These are phyloP conservation scores for Boletus mariae DNA, from an alignment of 1,284 basidiomycete genomes.

Conservation along the genomic window DNA sequence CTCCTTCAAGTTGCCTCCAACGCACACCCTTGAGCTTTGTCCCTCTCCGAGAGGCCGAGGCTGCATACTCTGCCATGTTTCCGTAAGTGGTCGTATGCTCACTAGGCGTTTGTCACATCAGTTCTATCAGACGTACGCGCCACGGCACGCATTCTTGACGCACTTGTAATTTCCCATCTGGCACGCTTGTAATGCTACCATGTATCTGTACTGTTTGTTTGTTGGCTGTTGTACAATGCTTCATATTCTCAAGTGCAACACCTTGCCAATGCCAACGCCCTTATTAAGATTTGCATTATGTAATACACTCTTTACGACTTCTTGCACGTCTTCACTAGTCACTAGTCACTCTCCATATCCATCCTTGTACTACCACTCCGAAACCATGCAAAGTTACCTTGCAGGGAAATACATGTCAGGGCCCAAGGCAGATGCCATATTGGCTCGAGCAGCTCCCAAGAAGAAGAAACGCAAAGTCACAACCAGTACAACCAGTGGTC, in stretches of 20 bases:
- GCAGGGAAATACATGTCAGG: conserved; percentile 95
- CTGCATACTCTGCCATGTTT: conserved; percentile 29
- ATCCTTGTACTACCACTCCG: neutral
- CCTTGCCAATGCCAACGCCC: too few species aligned
- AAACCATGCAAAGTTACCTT: conserved; percentile 65
- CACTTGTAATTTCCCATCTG: neutral
- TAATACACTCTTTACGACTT: conserved; percentile 2
- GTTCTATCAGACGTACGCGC: conserved; percentile 5
- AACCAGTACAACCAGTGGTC: conserved; percentile 28
- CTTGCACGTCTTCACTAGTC: neutral
- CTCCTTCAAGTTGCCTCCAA: neutral
- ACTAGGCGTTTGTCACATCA: neutral
- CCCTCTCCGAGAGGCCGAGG: conserved; percentile 28
- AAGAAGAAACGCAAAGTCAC: conserved; percentile 72
- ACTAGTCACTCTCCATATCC: neutral
- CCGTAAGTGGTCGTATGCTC: conserved; percentile 16
- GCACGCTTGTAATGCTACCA: neutral
- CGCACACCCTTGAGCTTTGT: conserved; percentile 24
- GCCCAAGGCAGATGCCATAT: conserved; percentile 93
- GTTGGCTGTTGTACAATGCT: neutral
- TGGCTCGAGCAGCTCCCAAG: conserved; percentile 59
- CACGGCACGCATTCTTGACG: neutral
- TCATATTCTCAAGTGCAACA: too few species aligned
- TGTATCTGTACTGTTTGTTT: neutral
- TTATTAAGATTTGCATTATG: conserved; percentile 2